Percentiles rank a stretch among this genome's conserved stretches.
phyloP scores from a whole-genome alignment of 306 rosid genomes.

The Myrica gale region DNA sequence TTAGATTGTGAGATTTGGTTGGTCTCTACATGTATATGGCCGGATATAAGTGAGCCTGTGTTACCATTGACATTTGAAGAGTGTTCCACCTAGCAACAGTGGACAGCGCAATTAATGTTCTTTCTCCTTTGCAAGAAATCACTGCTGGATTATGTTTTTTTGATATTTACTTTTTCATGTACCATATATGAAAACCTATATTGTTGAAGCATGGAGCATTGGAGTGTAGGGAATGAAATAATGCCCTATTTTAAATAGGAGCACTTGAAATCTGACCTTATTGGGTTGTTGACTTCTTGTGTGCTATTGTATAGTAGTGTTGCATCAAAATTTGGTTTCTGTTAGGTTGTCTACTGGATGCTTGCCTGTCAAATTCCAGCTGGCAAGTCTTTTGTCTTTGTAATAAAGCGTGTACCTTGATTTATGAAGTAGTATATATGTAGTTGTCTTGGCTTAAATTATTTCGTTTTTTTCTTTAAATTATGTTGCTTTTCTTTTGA shows the following conservation, averaged over 20 bases:
- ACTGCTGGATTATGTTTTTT: neutral
- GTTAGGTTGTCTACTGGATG: neutral
- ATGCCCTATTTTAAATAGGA: neutral
- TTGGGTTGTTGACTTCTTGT: too few species aligned
- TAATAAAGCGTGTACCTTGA: neutral
- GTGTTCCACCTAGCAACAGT: neutral
- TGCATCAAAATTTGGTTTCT: neutral
- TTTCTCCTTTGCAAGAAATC: neutral
- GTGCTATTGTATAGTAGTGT: neutral
- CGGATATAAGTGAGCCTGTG: neutral
- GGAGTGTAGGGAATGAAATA: neutral
- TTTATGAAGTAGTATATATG: neutral
- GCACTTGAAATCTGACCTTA: neutral
- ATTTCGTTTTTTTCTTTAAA: too few species aligned
- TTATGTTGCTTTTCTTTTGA: too few species aligned
- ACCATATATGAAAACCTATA: neutral
- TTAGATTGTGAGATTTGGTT: neutral
- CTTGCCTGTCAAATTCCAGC: neutral
- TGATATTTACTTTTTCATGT: neutral
- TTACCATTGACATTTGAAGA: neutral
- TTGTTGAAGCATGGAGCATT: neutral
- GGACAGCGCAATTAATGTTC: neutral
- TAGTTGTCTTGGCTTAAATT: neutral
- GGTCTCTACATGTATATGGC: neutral
- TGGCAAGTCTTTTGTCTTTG: neutral